Evolutionary conservation across 371 early-diverging fungal species (phyloP).

Genomic region (Syncephalastrum contaminatum): DNA sequence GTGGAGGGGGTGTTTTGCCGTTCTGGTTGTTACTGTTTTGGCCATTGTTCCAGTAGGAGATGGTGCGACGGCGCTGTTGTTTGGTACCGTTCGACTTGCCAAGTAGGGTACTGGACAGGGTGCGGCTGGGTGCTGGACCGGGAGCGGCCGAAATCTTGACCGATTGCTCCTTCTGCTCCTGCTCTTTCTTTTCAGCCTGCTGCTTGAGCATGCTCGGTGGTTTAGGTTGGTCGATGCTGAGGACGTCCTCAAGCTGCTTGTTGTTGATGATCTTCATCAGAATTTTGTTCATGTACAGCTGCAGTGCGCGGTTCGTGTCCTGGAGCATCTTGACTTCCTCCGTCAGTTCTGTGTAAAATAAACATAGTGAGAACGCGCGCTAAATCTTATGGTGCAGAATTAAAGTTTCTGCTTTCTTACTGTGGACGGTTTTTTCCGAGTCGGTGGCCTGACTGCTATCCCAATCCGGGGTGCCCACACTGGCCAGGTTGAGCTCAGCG

Average conservation of each 20-base stretch:
- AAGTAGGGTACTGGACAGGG: constrained; percentile 27
- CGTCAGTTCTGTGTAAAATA: constrained; percentile 27
- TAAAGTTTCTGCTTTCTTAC: constrained; percentile 10
- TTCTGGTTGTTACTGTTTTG: constrained; percentile 10
- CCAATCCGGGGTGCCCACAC: constrained; percentile 22
- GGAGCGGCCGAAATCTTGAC: constrained; percentile 6
- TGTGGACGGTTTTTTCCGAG: constrained; percentile 19
- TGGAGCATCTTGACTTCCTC: constrained; percentile 45
- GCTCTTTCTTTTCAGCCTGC: constrained; percentile 10
- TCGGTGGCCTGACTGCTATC: constrained; percentile 27
- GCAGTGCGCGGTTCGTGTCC: constrained; percentile 48
- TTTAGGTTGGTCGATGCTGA: constrained; percentile 49
- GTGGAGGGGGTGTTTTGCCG: background rate
- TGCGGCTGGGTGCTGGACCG: constrained; percentile 33
- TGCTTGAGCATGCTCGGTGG: constrained; percentile 11
- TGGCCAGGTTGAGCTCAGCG: constrained; percentile 60
- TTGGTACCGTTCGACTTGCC: constrained; percentile 20
- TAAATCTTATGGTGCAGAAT: background rate
- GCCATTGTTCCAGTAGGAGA: constrained; percentile 47
- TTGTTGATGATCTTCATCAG: constrained; percentile 48
- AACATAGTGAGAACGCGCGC: background rate
- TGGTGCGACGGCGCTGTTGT: constrained; percentile 44
- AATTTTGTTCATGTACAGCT: constrained; percentile 54
- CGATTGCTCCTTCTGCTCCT: constrained; percentile 4
- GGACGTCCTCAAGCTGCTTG: constrained; percentile 46